Evolutionary conservation across 257 asterid species (phyloP).

Genomic region (Solanum etuberosum): DNA sequence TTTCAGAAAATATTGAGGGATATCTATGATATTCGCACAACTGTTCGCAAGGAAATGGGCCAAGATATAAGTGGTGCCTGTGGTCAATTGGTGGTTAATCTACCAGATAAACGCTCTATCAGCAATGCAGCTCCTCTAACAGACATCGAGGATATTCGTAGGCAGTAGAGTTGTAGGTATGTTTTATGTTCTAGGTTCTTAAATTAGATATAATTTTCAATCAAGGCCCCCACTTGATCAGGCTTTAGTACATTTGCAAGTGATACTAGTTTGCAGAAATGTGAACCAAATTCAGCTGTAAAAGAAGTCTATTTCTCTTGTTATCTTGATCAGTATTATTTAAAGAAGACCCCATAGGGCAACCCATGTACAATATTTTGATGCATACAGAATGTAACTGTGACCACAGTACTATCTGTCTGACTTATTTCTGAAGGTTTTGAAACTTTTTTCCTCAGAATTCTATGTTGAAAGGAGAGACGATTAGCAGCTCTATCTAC

Average conservation of each 20-base stretch:
- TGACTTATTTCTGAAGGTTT: neutral
- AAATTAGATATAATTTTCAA: neutral
- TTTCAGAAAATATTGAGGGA: slow-evolving; percentile 84
- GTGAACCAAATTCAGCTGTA: neutral
- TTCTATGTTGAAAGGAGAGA: neutral
- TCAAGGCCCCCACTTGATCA: neutral
- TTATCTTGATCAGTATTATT: neutral
- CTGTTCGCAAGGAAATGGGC: slow-evolving; percentile 95
- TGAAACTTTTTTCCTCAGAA: neutral
- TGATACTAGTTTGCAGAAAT: neutral
- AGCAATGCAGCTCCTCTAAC: slow-evolving; percentile 29
- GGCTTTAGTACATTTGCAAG: neutral
- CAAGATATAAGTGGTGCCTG: slow-evolving; percentile 99
- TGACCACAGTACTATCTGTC: neutral
- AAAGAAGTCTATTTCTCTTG: neutral
- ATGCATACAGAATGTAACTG: neutral
- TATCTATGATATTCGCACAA: slow-evolving; percentile 66
- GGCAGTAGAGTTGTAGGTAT: neutral
- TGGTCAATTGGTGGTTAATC: slow-evolving; percentile 75
- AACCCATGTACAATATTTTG: neutral
- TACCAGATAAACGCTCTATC: slow-evolving; percentile 27
- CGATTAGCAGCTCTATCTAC: neutral
- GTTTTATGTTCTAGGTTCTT: neutral
- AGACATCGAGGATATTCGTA: slow-evolving; percentile 82
- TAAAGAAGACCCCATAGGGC: neutral